Base-by-base conservation (phyloP, 2,329 filamentous ascomycete species). In the Chaetomiaceae sp. region DNA sequence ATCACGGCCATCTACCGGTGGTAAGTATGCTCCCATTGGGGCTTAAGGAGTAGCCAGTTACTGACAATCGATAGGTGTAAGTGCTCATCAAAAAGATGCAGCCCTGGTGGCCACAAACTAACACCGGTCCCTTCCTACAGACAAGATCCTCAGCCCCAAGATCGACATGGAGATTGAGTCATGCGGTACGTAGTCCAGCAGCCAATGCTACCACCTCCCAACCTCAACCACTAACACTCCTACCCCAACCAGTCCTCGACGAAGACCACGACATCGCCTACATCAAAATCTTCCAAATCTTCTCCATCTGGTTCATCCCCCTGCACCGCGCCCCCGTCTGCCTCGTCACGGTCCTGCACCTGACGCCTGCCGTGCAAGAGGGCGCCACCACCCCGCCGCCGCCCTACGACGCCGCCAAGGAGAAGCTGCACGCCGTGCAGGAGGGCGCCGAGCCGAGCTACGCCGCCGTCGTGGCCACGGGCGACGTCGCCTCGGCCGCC, bases 131-230 rank as follows among this genome's bases (percentile, higher is more conserved):
- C 6, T 20, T 29, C 19, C 47, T 6, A 38, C 27, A 59, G 58
- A 95, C 70, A 89, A 90, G 65, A 87, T 92, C 59, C 75, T 95
- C 65, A 89, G 84, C 57, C 91, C 91, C 0, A 73, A 76, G 17
- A 88, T 94, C 59, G 77, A 84, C 39, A 71, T 92, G 12, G 72
- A 78, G 1, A 75, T 96, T 17, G 80, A 89, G 58, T 80, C 77
- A 3, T 69, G 70, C 39, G 74, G 79, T 81, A 65, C 38, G 69
- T n/a, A 3, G 14, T 9, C 8, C 6, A 9, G 15, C 39, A n/a
- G 11, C 19, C 38, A 8, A 7, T 12, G 7, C n/a, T 9, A 14
- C 15, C 27, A 12, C 12, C 36, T 4, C 4, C 11, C 6, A 12
- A 15, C 8, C 27, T 17, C 14, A 42, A 3, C 19, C 17, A 27